Evolutionary conservation across 2,329 filamentous ascomycete species (phyloP).

Genomic region (Fusarium pilosicola): DNA sequence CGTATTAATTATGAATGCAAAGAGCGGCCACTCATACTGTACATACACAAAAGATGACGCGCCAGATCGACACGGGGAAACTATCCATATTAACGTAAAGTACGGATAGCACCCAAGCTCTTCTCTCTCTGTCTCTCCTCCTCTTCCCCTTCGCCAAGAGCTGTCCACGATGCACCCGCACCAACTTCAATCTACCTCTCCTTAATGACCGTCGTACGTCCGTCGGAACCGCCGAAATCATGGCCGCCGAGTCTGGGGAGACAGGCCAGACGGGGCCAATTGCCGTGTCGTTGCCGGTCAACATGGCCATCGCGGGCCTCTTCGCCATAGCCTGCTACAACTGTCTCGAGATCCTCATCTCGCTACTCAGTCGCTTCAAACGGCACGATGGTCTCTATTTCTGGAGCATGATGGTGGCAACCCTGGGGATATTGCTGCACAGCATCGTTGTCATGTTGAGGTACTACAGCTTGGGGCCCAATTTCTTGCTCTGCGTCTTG

Average conservation of each 20-base stretch:
- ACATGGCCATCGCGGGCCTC: conserved; percentile 34
- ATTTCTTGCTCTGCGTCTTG: conserved; percentile 30
- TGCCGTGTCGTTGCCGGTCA: conserved; percentile 13
- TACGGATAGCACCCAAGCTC: neutral
- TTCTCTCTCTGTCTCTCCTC: neutral
- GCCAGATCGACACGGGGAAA: neutral
- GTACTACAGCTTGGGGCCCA: conserved; percentile 32
- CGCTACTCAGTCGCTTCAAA: conserved; percentile 29
- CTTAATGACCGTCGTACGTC: conserved; percentile 19
- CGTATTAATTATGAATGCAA: neutral
- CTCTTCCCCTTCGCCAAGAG: neutral
- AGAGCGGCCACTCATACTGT: neutral
- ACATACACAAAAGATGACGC: neutral
- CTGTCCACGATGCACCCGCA: neutral
- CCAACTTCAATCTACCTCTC: neutral
- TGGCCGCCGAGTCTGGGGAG: conserved; percentile 16
- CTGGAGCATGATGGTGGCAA: conserved; percentile 30
- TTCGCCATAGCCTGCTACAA: conserved; percentile 34
- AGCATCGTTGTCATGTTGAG: conserved; percentile 30
- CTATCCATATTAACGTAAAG: conserved; percentile 1
- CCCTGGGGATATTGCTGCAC: conserved; percentile 23
- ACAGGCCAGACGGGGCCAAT: conserved; percentile 28
- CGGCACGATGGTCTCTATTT: conserved; percentile 30
- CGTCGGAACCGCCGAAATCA: conserved; percentile 14
- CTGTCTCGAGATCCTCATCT: conserved; percentile 34